Evolutionary conservation across 176 grass and related monocot species (phyloP).

Genomic region (Hordeum vulgare): DNA sequence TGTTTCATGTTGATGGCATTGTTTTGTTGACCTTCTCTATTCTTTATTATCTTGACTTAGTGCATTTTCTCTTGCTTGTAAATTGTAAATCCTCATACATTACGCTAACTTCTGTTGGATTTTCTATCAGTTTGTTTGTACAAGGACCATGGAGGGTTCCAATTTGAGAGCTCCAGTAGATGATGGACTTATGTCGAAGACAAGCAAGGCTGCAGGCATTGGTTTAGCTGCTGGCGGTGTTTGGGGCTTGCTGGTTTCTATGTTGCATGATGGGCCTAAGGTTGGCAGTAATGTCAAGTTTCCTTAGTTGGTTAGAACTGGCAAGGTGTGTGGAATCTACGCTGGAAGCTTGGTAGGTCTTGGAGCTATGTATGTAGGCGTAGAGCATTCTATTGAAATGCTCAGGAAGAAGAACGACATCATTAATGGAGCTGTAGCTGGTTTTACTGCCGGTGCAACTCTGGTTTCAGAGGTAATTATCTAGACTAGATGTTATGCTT

Average conservation of each 20-base stretch:
- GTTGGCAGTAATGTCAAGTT: slow-evolving; percentile 30
- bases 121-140: slow-evolving; percentile 18
- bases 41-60: not conserved
- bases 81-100: not conserved
- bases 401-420: slow-evolving; percentile 50
- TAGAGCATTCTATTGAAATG: slow-evolving; percentile 44
- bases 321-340: slow-evolving; percentile 35
- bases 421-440: slow-evolving; percentile 44
- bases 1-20: not conserved
- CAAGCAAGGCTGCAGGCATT: slow-evolving; percentile 15
- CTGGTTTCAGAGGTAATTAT: slow-evolving; percentile 42
- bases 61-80: not conserved
- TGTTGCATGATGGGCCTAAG: slow-evolving; percentile 20
- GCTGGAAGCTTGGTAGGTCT: slow-evolving; percentile 21
- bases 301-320: slow-evolving; percentile 33
- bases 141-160: slow-evolving; percentile 33
- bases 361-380: slow-evolving; percentile 38
- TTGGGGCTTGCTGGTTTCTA: slow-evolving; percentile 28
- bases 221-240: slow-evolving; percentile 39
- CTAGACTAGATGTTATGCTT: not conserved
- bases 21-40: not conserved
- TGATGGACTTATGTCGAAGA: slow-evolving; percentile 12
- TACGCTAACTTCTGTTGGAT: not conserved
- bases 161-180: not conserved
- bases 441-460: slow-evolving; percentile 49